Evolutionary conservation across 345 rosid species (phyloP).

Genomic region (Sonneratia caseolaris): DNA sequence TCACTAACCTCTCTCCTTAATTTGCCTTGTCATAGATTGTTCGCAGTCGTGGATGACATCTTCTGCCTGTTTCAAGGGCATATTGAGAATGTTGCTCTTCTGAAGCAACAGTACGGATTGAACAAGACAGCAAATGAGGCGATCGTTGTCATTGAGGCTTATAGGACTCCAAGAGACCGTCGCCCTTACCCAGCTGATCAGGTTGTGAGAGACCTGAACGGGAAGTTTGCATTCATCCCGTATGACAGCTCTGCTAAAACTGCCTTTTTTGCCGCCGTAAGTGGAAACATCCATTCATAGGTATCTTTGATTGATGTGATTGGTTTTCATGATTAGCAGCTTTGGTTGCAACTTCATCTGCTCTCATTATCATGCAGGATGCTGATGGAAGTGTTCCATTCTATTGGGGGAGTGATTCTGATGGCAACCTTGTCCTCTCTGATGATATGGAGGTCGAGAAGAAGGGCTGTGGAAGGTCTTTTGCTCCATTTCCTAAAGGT

Average conservation of each 20-base stretch:
- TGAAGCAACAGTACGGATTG: constrained; percentile 92
- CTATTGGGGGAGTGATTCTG: constrained; percentile 83
- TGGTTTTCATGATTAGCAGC: neutral
- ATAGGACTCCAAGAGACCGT: constrained; percentile 84
- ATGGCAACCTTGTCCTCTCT: constrained; percentile 67
- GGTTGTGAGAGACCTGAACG: constrained; percentile 75
- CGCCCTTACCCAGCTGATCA: constrained; percentile 95
- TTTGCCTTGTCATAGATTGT: constrained; percentile 38
- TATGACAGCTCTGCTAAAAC: constrained; percentile 58
- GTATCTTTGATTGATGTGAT: neutral
- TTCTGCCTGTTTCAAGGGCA: constrained; percentile 96
- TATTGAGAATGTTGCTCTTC: constrained; percentile 66
- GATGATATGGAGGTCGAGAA: constrained; percentile 57
- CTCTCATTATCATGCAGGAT: constrained; percentile 37
- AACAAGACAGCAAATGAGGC: constrained; percentile 84
- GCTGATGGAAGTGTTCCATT: constrained; percentile 79
- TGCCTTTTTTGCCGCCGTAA: constrained; percentile 64
- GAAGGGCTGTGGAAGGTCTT: constrained; percentile 87
- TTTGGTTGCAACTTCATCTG: neutral
- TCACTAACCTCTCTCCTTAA: neutral
- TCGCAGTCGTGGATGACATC: constrained; percentile 84
- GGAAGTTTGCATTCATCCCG: constrained; percentile 66
- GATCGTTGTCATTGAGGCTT: constrained; percentile 80
- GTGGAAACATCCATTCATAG: constrained; percentile 13
- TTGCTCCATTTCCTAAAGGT: constrained; percentile 97